Evolutionary conservation across 2,329 filamentous ascomycete species (phyloP).

Genomic region (Hypoxylon sp.): DNA sequence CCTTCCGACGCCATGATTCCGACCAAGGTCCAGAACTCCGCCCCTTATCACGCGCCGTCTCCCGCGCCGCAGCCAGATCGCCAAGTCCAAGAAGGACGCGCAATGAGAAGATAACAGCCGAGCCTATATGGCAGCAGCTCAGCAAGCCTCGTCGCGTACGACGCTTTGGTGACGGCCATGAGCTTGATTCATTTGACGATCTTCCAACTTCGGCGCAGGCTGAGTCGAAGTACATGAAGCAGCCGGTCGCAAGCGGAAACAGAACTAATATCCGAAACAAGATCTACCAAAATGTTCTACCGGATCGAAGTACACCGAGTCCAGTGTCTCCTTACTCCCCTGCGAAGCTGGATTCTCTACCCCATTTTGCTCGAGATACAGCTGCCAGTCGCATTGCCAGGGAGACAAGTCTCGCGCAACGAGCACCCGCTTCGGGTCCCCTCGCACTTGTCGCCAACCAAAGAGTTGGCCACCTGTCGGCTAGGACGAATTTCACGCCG

Average conservation of each 20-base stretch:
- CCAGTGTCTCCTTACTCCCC: slow-evolving; percentile 71
- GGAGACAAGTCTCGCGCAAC: slow-evolving; percentile 73
- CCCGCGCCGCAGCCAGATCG: slow-evolving; percentile 71
- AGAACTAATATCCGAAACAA: slow-evolving; percentile 73
- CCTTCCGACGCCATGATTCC: slow-evolving; percentile 86
- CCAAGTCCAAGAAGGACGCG: slow-evolving; percentile 67
- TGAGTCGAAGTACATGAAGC: slow-evolving; percentile 87
- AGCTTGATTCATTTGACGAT: slow-evolving; percentile 95
- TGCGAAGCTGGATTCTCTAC: slow-evolving; percentile 67
- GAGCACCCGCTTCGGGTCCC: slow-evolving; percentile 67
- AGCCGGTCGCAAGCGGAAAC: slow-evolving; percentile 78
- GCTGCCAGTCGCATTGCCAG: slow-evolving; percentile 75
- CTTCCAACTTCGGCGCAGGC: slow-evolving; percentile 86
- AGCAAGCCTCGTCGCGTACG: slow-evolving; percentile 78
- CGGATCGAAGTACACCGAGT: slow-evolving; percentile 68
- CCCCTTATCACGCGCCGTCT: slow-evolving; percentile 70
- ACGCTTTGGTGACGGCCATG: slow-evolving; percentile 91
- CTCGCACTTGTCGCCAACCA: slow-evolving; percentile 70
- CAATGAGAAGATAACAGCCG: slow-evolving; percentile 59
- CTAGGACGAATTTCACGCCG: slow-evolving; percentile 63
- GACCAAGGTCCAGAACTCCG: slow-evolving; percentile 75
- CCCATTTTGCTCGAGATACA: slow-evolving; percentile 76
- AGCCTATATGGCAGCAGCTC: slow-evolving; percentile 74
- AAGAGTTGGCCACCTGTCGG: slow-evolving; percentile 67
- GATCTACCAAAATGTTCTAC: slow-evolving; percentile 68